Evolutionary conservation across 441 rosid genomes (phyloP).

Genomic region (Euphorbia schlechtendalii): DNA sequence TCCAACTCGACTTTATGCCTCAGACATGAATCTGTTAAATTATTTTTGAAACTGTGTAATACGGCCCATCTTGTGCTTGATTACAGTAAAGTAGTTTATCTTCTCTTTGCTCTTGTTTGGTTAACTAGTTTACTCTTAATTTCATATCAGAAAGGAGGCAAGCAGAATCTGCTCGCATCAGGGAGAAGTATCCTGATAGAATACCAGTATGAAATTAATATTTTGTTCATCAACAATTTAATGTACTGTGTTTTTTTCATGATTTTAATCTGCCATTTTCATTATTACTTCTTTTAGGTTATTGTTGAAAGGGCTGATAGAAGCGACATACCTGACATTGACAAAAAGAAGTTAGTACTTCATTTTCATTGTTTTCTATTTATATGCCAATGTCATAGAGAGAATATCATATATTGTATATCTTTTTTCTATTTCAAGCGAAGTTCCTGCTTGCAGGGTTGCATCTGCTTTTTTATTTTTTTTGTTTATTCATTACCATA

Average conservation of each 20-base stretch:
- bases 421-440: no score
- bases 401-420: background rate
- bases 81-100: background rate
- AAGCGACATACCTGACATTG: constrained; percentile 93
- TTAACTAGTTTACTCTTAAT: background rate
- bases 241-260: no score
- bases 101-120: background rate
- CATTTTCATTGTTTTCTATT: background rate
- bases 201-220: constrained; percentile 80
- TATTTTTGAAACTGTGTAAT: no score
- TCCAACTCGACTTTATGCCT: background rate
- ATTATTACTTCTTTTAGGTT: constrained; percentile 36
- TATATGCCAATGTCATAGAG: background rate
- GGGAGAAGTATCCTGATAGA: constrained; percentile 85
- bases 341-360: constrained; percentile 86
- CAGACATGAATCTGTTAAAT: no score
- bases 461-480: background rate
- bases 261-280: no score
- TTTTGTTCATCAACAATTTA: background rate
- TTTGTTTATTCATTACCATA: background rate
- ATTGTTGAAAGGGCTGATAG: constrained; percentile 92
- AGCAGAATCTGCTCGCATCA: constrained; percentile 77
- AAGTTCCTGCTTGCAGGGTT: background rate
- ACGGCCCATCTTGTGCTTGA: background rate
- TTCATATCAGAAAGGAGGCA: constrained; percentile 54